Base-by-base conservation (phyloP, 371 early-diverging fungal species). In the Haplosporangium sp. region DNA sequence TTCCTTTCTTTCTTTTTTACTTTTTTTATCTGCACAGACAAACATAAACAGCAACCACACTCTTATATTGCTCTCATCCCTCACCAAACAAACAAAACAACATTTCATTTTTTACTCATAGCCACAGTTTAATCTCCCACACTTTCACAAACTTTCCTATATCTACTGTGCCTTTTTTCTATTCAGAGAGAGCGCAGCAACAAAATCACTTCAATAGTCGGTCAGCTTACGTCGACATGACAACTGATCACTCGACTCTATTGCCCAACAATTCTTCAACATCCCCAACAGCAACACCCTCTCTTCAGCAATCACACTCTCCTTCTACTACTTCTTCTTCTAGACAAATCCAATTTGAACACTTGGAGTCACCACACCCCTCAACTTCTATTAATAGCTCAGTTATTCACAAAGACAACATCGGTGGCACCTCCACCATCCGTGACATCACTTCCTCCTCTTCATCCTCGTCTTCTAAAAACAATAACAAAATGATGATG, bases 191-290 rank as follows among this genome's bases (percentile, higher is more conserved):
- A 19, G 47, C 20, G 6, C 15, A 40, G n/a, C 15, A 58, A 67
- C 52, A 8, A 52, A 19, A 17, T 59, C 59, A 6, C 17, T 40
- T 42, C n/a, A 7, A 37, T 65, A 40, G 65, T 42, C 56, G 65
- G 55, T 27, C 17, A 35, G 47, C 53, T 38, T 38, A 40, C 39
- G 37, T 56, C 40, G 40, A 35, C 65, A 65, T 65, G 65, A 65
- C 65, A 53, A 65, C 56, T 35, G 65, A 56, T 55, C 65, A 52
- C 52, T n/a, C 52, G 52, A 52, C 52, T 15, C 52, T 20, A n/a
- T 20, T 52, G 17, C 52, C 20, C 19, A 17, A 17, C 7, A 52
- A 52, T n/a, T 8, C 52, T 8, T 19, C 19, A n/a, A 17, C 52
- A 9, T 52, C 20, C 52, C 17, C 19, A 17, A n/a, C 62, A 40